Conservation (phyloP, 1,284 basidiomycete genomes). For the Ustilago cynodontis region DNA sequence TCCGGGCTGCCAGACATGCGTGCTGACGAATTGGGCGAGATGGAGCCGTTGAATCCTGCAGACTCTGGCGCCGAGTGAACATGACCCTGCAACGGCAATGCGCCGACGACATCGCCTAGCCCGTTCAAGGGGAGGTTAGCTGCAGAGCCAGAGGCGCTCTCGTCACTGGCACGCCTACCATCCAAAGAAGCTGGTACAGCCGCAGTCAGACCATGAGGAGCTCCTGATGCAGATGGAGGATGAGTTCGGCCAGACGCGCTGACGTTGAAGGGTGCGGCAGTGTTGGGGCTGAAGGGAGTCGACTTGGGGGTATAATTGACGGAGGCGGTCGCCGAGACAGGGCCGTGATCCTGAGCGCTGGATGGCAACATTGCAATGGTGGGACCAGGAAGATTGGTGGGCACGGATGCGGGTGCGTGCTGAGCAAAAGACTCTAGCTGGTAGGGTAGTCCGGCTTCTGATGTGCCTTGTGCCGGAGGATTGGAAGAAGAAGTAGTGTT, state of each 20-base stretch:
- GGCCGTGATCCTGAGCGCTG: neutral
- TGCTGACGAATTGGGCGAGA: slow-evolving; percentile 36
- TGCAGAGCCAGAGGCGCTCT: slow-evolving; percentile 6
- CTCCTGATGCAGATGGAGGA: neutral
- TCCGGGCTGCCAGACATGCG: slow-evolving; percentile 32
- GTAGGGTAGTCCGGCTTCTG: slow-evolving; percentile 15
- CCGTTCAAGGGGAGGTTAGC: neutral
- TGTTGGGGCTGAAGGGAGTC: slow-evolving; percentile 9
- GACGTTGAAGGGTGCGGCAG: slow-evolving; percentile 19
- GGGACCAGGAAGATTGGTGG: slow-evolving; percentile 15
- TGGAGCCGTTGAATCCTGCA: slow-evolving; percentile 22
- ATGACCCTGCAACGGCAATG: slow-evolving; percentile 5
- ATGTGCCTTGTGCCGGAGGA: neutral
- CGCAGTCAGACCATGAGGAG: slow-evolving; percentile 2
- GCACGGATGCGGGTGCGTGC: slow-evolving; percentile 8
- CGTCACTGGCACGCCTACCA: slow-evolving; percentile 28
- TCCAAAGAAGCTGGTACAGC: slow-evolving; percentile 10
- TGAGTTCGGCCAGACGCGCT: slow-evolving; percentile 2
- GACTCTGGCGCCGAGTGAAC: slow-evolving; percentile 23
- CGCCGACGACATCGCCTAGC: neutral
- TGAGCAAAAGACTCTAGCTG: slow-evolving; percentile 24
- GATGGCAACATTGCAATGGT: slow-evolving; percentile 9
- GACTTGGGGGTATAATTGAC: slow-evolving; percentile 2
- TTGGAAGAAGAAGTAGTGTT: slow-evolving; percentile 11
- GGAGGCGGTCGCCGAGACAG: slow-evolving; percentile 1